These are phyloP conservation scores for Dryas alaskensis DNA, from an alignment of 306 rosid species.

Conservation along the genomic window DNA sequence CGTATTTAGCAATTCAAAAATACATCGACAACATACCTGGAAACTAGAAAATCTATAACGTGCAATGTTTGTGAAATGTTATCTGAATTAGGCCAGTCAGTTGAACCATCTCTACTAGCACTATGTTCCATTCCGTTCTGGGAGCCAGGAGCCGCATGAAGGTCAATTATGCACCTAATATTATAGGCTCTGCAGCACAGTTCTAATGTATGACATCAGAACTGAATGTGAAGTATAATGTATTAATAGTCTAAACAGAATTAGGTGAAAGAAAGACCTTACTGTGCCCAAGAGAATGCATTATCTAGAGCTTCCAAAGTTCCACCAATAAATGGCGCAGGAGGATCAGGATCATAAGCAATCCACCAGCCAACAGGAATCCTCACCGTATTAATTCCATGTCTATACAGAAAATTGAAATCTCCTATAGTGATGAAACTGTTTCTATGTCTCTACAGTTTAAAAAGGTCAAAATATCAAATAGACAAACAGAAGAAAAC, in stretches of 20 bases:
- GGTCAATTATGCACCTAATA: constrained; percentile 86
- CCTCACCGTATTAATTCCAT: constrained; percentile 91
- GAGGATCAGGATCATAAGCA: constrained; percentile 97
- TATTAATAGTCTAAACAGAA: constrained; percentile 20
- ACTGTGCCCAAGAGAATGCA: constrained; percentile 98
- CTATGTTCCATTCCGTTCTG: constrained; percentile 97
- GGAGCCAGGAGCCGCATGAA: constrained; percentile 91
- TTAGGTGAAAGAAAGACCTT: constrained; percentile 40
- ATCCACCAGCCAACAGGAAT: constrained; percentile 99
- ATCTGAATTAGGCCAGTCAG: constrained; percentile 63
- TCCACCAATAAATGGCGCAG: constrained; percentile 82
- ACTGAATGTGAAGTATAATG: constrained; percentile 12
- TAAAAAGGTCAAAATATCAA: constrained; percentile 27
- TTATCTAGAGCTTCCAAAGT: constrained; percentile 80
- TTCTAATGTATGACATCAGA: constrained; percentile 19
- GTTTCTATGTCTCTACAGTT: constrained; percentile 84
- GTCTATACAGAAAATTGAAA: constrained; percentile 74
- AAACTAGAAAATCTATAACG: constrained; percentile 76
- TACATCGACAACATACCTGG: constrained; percentile 48
- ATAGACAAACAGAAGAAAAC: constrained; percentile 12
- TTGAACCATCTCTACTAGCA: constrained; percentile 82
- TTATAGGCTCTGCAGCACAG: constrained; percentile 59
- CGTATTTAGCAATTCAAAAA: constrained; percentile 1
- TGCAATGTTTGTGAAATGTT: constrained; percentile 59
- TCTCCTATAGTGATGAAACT: constrained; percentile 68